These are phyloP conservation scores for Penicillium diatomitis DNA, from an alignment of 495 filamentous ascomycete species.

Conservation along the genomic window DNA sequence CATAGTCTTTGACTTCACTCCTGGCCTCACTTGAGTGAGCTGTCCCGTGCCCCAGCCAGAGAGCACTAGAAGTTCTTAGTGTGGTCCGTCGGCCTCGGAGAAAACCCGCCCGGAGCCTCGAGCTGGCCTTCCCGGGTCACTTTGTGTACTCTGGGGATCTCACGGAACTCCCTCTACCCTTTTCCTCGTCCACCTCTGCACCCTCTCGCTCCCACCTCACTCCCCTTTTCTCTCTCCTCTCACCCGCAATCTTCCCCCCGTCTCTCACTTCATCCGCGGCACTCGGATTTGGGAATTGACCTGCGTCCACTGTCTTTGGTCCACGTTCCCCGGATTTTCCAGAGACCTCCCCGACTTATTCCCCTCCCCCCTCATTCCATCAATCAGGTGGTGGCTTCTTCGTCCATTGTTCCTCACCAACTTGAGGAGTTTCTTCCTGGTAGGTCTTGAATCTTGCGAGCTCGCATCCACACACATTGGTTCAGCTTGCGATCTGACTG, in stretches of 20 bases:
- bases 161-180: conserved; percentile 13
- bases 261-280: conserved; percentile 10
- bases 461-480: too few species aligned
- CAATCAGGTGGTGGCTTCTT: not conserved
- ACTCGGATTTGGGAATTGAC: not conserved
- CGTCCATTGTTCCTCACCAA: conserved; percentile 2
- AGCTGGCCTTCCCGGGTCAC: conserved; percentile 22
- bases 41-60: too few species aligned
- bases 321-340: conserved; percentile 1
- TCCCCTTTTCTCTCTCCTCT: conserved; percentile 4
- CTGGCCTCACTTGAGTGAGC: too few species aligned
- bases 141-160: conserved; percentile 28
- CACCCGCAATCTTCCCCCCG: conserved; percentile 10
- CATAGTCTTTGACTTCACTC: not conserved
- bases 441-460: too few species aligned
- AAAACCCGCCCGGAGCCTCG: conserved; percentile 25
- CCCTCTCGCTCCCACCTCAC: conserved; percentile 6
- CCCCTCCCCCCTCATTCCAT: not conserved
- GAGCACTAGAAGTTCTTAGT: not conserved
- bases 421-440: not conserved
- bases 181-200: conserved; percentile 3
- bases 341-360: not conserved
- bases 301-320: not conserved
- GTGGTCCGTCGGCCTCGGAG: conserved; percentile 15
- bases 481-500: too few species aligned